A percentile compares a stretch with the other conserved stretches of the same genome.
Conservation (phyloP, 352 stramenopile genomes). For the Ophiocytium majus region DNA sequence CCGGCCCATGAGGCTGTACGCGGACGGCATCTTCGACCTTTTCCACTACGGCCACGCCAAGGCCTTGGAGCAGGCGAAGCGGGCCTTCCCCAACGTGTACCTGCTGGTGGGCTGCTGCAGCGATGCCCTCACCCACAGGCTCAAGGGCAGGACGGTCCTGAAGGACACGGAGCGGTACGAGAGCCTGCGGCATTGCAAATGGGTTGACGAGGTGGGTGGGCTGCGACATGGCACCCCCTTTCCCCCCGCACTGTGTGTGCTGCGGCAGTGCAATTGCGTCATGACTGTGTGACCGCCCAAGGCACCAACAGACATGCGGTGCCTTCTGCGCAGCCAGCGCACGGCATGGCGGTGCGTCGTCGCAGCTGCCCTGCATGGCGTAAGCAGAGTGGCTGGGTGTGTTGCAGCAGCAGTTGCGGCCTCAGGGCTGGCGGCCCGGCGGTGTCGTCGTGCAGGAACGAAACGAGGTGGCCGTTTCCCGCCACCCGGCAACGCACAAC, state of each 20-base stretch:
- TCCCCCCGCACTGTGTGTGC: not conserved
- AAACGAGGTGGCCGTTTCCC: no score
- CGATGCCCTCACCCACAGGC: conserved; percentile 75
- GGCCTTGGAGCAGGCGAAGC: conserved; percentile 77
- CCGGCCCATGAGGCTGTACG: conserved; percentile 73
- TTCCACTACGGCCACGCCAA: conserved; percentile 78
- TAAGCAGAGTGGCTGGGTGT: no score
- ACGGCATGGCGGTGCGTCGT: no score
- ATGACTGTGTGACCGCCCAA: no score
- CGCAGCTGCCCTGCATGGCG: no score
- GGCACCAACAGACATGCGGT: no score
- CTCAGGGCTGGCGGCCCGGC: no score
- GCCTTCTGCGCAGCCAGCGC: no score
- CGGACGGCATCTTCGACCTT: conserved; percentile 80
- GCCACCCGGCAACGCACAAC: no score
- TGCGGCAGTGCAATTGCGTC: not conserved
- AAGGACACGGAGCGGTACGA: conserved; percentile 79
- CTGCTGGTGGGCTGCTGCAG: conserved; percentile 79
- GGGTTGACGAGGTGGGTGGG: conserved; percentile 70
- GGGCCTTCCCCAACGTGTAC: conserved; percentile 75
- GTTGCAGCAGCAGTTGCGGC: no score
- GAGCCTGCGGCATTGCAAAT: conserved; percentile 74
- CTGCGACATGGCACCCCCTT: not conserved
- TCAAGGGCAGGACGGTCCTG: conserved; percentile 79
- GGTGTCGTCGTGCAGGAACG: no score